Percentiles rank a stretch among this genome's conserved stretches.
Evolutionary conservation across 495 filamentous ascomycete genomes (phyloP).

Genomic region (Xylaria intraflava): DNA sequence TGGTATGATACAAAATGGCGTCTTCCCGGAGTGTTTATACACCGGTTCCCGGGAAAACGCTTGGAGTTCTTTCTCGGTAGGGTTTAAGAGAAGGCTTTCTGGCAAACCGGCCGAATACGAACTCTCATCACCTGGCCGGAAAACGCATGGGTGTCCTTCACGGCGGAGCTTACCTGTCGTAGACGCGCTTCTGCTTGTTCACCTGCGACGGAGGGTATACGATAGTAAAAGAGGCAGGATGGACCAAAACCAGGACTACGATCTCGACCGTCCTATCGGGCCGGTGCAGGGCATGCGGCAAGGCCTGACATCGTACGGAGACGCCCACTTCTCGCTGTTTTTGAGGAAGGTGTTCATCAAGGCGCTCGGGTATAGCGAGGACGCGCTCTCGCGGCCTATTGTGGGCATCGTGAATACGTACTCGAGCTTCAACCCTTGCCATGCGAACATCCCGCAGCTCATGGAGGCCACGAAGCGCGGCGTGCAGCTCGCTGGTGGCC

Average conservation of each 20-base stretch:
- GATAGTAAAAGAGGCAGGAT: too few species aligned
- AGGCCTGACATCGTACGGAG: constrained; percentile 60
- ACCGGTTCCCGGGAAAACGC: too few species aligned
- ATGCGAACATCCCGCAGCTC: constrained; percentile 60
- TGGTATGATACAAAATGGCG: too few species aligned
- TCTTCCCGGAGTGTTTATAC: too few species aligned
- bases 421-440: constrained; percentile 62
- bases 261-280: constrained; percentile 43
- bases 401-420: constrained; percentile 62
- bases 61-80: too few species aligned
- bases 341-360: constrained; percentile 67
- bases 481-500: constrained; percentile 52
- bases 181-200: too few species aligned
- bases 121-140: too few species aligned
- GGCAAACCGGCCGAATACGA: too few species aligned
- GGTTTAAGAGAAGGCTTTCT: too few species aligned
- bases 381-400: constrained; percentile 57
- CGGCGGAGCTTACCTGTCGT: too few species aligned
- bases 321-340: constrained; percentile 63
- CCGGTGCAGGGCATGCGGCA: constrained; percentile 48
- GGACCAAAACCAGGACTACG: constrained; percentile 39
- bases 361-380: constrained; percentile 59
- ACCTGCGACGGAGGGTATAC: too few species aligned
- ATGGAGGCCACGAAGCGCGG: constrained; percentile 60
- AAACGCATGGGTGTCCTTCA: too few species aligned